These are phyloP conservation scores for Hypoxylon fuscum DNA, from an alignment of 495 filamentous ascomycete genomes.

Conservation along the genomic window DNA sequence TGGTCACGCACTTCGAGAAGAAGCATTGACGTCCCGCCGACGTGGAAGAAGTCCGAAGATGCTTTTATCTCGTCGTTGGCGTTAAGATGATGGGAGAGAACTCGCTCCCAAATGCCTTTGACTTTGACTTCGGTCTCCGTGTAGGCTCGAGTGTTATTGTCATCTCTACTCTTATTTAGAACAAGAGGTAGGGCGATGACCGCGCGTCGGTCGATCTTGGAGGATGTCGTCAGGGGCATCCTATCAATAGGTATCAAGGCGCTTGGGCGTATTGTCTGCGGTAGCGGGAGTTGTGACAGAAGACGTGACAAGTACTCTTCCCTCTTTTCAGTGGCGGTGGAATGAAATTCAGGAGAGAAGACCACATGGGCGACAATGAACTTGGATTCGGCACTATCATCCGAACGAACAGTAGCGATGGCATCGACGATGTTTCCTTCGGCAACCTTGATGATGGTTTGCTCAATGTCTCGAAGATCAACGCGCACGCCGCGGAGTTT, in stretches of 20 bases:
- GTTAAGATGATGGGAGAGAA: background rate
- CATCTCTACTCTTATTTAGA: too few relatives aligned
- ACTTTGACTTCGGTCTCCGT: constrained; percentile 7
- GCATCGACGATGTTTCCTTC: constrained; percentile 43
- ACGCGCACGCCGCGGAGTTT: constrained; percentile 64
- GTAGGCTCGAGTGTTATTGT: background rate
- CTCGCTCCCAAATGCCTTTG: constrained; percentile 7
- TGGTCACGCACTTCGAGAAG: constrained; percentile 37
- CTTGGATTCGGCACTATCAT: constrained; percentile 2
- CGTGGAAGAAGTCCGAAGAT: constrained; percentile 43
- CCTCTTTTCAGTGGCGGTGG: background rate
- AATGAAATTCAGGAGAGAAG: background rate
- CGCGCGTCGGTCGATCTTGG: constrained; percentile 51
- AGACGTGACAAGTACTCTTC: too few relatives aligned
- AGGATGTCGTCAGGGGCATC: constrained; percentile 52
- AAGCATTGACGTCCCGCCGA: constrained; percentile 47
- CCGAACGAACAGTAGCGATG: constrained; percentile 44
- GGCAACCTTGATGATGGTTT: constrained; percentile 40
- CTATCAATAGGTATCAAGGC: constrained; percentile 46
- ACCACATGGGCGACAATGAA: constrained; percentile 52
- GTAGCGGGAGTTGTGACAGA: constrained; percentile 46
- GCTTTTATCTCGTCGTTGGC: constrained; percentile 5
- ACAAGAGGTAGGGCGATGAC: constrained; percentile 47
- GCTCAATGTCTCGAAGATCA: constrained; percentile 61
- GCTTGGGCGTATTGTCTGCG: constrained; percentile 58